Evolutionary conservation across 1,284 basidiomycete species (phyloP).

Genomic region (Fomitopsis schrenkii): DNA sequence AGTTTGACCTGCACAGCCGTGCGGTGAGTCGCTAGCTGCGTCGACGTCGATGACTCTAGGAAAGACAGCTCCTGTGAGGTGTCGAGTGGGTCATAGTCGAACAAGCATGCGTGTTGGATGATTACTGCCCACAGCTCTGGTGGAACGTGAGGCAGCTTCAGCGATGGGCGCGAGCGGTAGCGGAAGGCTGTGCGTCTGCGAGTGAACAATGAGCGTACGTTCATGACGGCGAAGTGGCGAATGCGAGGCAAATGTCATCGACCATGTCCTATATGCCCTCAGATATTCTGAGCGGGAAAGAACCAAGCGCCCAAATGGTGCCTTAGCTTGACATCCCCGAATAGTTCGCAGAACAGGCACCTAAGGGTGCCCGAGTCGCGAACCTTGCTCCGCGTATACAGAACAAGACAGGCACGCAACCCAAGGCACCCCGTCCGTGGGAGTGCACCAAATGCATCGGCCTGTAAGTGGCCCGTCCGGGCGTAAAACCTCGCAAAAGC

Average conservation of each 20-base stretch:
- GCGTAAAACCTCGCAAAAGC: not conserved
- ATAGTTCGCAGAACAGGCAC: not conserved
- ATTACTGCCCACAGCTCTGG: slow-evolving; percentile 59
- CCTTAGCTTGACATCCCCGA: not conserved
- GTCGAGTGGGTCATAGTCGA: slow-evolving; percentile 41
- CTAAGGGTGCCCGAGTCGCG: not conserved
- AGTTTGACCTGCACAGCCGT: slow-evolving; percentile 45
- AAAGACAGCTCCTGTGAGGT: slow-evolving; percentile 46
- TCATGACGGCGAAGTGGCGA: not conserved
- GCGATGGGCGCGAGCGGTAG: not conserved
- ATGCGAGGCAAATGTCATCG: not conserved
- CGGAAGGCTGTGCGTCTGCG: not conserved
- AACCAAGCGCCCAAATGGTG: not conserved
- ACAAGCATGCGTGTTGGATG: slow-evolving; percentile 45
- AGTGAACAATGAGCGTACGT: not conserved
- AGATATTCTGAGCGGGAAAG: not conserved
- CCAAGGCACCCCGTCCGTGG: not conserved
- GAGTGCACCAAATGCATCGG: not conserved
- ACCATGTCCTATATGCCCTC: not conserved
- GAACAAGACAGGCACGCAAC: not conserved
- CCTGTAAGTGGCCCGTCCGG: not conserved
- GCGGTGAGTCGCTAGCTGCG: slow-evolving; percentile 42
- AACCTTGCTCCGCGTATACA: not conserved
- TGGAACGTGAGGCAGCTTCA: slow-evolving; percentile 40
- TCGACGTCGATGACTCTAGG: slow-evolving; percentile 37